phyloP scores from a whole-genome alignment of 352 stramenopile species.

The Pythium rishiriense region DNA sequence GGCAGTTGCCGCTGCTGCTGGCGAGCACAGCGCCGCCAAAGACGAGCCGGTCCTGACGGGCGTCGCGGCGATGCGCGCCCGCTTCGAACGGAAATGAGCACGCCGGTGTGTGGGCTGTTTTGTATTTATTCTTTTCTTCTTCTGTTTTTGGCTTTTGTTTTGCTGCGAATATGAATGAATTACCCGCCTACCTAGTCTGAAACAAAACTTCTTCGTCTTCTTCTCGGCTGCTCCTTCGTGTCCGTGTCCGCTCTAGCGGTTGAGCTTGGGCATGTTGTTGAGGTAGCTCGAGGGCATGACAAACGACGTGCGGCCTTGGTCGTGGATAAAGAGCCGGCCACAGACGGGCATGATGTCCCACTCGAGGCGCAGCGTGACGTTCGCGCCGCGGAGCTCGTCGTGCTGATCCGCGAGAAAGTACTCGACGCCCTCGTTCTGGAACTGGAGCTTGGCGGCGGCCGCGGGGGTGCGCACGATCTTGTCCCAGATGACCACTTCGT shows the following conservation, averaged over 20 bases:
- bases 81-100: constrained; percentile 65
- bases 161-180: background rate
- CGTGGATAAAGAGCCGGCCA: constrained; percentile 73
- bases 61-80: constrained; percentile 68
- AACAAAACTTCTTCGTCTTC: background rate
- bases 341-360: constrained; percentile 89
- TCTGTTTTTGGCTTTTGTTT: constrained; percentile 3
- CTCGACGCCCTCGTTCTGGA: constrained; percentile 70
- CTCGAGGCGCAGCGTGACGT: constrained; percentile 80
- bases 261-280: constrained; percentile 49
- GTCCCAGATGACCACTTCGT: constrained; percentile 88
- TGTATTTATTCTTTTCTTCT: constrained; percentile 7
- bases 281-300: constrained; percentile 65
- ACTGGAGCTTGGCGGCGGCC: constrained; percentile 44
- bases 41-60: constrained; percentile 28
- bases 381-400: constrained; percentile 72
- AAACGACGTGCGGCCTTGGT: constrained; percentile 51
- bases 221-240: too few species aligned
- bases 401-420: constrained; percentile 83
- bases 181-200: background rate
- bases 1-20: background rate
- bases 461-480: constrained; percentile 77
- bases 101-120: constrained; percentile 24
- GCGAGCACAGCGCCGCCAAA: background rate
- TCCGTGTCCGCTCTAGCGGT: constrained; percentile 9